Percentiles rank a stretch among this genome's conserved stretches.
Conservation (phyloP, 1,284 basidiomycete species). For the Cryptococcus jaspeensis region DNA sequence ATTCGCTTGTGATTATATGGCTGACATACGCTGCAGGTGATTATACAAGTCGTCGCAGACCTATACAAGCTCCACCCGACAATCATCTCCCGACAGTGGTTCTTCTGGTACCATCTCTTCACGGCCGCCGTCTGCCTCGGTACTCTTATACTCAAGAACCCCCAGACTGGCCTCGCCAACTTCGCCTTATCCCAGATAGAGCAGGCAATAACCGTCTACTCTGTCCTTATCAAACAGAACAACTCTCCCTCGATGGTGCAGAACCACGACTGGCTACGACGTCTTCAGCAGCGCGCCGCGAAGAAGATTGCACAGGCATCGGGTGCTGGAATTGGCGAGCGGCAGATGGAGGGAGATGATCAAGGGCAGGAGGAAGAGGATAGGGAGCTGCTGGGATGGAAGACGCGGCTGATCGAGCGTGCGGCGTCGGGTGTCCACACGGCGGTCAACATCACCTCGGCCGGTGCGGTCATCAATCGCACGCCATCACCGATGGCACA, state of each 20-base stretch:
- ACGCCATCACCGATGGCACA: not conserved
- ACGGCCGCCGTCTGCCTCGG: conserved; percentile 35
- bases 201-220: conserved; percentile 25
- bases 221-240: conserved; percentile 19
- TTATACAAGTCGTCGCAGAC: conserved; percentile 28
- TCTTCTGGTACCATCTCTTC: conserved; percentile 38
- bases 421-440: conserved; percentile 13
- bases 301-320: conserved; percentile 9
- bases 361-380: conserved; percentile 16
- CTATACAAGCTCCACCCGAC: conserved; percentile 29
- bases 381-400: conserved; percentile 29
- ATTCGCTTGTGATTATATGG: not conserved
- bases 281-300: conserved; percentile 20
- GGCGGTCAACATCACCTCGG: conserved; percentile 15
- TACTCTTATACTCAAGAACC: conserved; percentile 29
- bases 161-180: conserved; percentile 23
- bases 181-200: conserved; percentile 30
- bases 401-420: conserved; percentile 29
- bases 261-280: conserved; percentile 31
- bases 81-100: conserved; percentile 34
- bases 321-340: not conserved
- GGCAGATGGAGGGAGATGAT: not conserved
- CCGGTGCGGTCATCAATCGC: not conserved
- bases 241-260: conserved; percentile 20
- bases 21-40: conserved; percentile 15